Base-by-base conservation (phyloP, 176 grass and related monocot genomes). In the Avena sativa region DNA sequence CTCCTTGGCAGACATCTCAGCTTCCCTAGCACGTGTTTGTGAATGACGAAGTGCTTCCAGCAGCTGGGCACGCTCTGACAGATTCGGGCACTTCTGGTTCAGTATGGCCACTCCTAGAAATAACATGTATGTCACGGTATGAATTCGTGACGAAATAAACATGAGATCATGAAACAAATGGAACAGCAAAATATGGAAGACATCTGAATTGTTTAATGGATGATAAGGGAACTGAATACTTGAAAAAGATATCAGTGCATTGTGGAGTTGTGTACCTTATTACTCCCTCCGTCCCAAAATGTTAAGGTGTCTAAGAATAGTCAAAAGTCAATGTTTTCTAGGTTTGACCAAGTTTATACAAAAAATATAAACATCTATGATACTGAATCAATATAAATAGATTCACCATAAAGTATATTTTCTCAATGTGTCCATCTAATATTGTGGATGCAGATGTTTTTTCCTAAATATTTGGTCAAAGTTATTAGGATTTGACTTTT, bases 21-120 rank as follows among this genome's bases (percentile, higher is more conserved):
- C 96, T 90, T 95, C 79, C 84, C 96, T 91, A 9, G 96, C 96
- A 2, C 91, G 91, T 10, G 96, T 98, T 69, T 98, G 96, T 19
- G 96, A 98, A 84, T 94, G 93, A 67, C 91, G 63, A 74, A 98
- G 91, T 55, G 96, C 93, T 6, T 98, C 93, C 65, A 94, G 76
- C 46, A 95, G 70, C 58, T 88, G 81, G 17, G 81, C 81, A 48
- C 93, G 64, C 48, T 87, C 89, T 10, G 48, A 83, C 10, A 4
- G n/a, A 79, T 79, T 75, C 67, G 34, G 48, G 48, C 64, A 79
- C 11, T 32, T 68, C 58, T 32, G 58, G 30, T 59, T 53, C 36
- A 8, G 58, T 38, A 40, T 71, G 46, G 65, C 58, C 58, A 74
- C 67, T 36, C 66, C 69, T 51, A 66, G 13, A 75, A 87, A 79